Percentiles rank a stretch among this genome's conserved stretches.
phyloP scores from a whole-genome alignment of 2,329 filamentous ascomycete species.

The Diplodia intermedia region DNA sequence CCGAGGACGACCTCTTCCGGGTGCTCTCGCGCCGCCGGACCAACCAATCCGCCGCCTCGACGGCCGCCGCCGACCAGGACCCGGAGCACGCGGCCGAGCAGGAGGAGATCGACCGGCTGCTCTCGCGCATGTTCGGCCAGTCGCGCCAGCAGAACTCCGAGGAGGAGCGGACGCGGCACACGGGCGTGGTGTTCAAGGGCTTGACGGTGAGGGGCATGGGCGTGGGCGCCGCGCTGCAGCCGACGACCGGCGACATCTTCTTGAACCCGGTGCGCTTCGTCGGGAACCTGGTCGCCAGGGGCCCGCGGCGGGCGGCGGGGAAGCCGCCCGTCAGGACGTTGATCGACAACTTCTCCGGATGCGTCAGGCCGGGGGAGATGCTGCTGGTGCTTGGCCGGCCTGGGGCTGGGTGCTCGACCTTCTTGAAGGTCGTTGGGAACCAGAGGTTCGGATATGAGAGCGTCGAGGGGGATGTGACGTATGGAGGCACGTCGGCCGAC shows the following conservation, averaged over 20 bases:
- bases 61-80: not conserved
- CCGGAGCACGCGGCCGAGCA: constrained; percentile 43
- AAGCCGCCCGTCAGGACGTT: constrained; percentile 69
- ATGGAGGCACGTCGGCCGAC: constrained; percentile 63
- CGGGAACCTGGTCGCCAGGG: constrained; percentile 58
- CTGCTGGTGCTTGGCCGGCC: constrained; percentile 72
- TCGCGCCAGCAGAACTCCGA: constrained; percentile 70
- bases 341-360: constrained; percentile 69
- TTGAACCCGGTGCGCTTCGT: constrained; percentile 62
- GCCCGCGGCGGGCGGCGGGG: constrained; percentile 46
- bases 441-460: constrained; percentile 64
- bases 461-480: constrained; percentile 61
- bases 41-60: constrained; percentile 39
- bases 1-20: constrained; percentile 61
- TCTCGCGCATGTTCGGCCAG: constrained; percentile 74
- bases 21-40: constrained; percentile 60
- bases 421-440: constrained; percentile 74
- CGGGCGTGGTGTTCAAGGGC: constrained; percentile 70
- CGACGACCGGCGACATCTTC: constrained; percentile 67
- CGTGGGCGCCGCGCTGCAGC: constrained; percentile 67
- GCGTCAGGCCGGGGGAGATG: constrained; percentile 76
- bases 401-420: constrained; percentile 72
- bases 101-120: constrained; percentile 65
- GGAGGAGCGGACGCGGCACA: constrained; percentile 72
- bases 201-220: constrained; percentile 68